Evolutionary conservation across 495 filamentous ascomycete genomes (phyloP).

Genomic region (Penicillium salamii): DNA sequence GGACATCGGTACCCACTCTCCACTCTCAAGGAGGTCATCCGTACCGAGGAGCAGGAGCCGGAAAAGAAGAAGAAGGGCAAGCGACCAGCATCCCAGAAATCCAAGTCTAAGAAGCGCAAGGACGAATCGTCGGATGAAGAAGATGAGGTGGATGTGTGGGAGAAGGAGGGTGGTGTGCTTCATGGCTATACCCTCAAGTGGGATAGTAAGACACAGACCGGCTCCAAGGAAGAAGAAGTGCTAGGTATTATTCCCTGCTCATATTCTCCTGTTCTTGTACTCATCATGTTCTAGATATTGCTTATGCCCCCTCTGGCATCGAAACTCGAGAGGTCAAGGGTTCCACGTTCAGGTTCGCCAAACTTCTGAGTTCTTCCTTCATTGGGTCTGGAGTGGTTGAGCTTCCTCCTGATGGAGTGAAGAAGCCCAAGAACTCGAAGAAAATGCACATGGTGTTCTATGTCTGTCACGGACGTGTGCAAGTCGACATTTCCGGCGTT

Average conservation of each 20-base stretch:
- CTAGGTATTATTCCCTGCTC: slow-evolving; percentile 39
- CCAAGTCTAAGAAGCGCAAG: slow-evolving; percentile 33
- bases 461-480: slow-evolving; percentile 74
- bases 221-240: slow-evolving; percentile 55
- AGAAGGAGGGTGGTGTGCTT: slow-evolving; percentile 56
- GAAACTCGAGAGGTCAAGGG: slow-evolving; percentile 70
- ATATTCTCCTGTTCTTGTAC: slow-evolving; percentile 11
- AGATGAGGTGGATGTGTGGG: slow-evolving; percentile 58
- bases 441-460: slow-evolving; percentile 97
- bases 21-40: slow-evolving; percentile 70
- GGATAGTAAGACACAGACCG: slow-evolving; percentile 50
- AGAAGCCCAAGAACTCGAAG: slow-evolving; percentile 83
- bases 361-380: slow-evolving; percentile 78
- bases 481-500: slow-evolving; percentile 69
- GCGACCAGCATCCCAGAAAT: slow-evolving; percentile 30
- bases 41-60: slow-evolving; percentile 61
- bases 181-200: slow-evolving; percentile 56
- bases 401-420: slow-evolving; percentile 73
- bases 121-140: slow-evolving; percentile 43
- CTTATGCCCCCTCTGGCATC: slow-evolving; percentile 72
- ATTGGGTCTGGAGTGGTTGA: slow-evolving; percentile 88
- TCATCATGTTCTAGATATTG: slow-evolving; percentile 52
- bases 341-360: slow-evolving; percentile 78
- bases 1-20: slow-evolving; percentile 57
- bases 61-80: slow-evolving; percentile 34